phyloP scores from a whole-genome alignment of 805 yeast species.

The Metschnikowia koreensis region DNA sequence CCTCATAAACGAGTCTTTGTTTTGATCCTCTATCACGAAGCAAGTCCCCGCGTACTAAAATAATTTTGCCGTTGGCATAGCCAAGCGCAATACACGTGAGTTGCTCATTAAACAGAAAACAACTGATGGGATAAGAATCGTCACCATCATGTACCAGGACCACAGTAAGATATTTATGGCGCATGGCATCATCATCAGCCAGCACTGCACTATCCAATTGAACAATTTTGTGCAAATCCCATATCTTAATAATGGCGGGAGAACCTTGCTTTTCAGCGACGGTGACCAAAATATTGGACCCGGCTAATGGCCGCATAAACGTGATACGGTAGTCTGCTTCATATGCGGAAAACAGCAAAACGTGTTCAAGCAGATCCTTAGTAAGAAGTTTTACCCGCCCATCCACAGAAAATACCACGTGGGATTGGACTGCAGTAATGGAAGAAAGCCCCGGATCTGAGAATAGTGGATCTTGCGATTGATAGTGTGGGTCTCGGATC shows the following conservation, averaged over 20 bases:
- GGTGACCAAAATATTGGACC: constrained; percentile 58
- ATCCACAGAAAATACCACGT: constrained; percentile 59
- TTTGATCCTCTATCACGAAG: constrained; percentile 86
- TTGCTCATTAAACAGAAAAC: constrained; percentile 52
- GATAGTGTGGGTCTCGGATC: constrained; percentile 75
- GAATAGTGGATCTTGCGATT: constrained; percentile 61
- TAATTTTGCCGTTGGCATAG: constrained; percentile 78
- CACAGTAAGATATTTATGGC: constrained; percentile 53
- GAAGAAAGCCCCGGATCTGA: constrained; percentile 76
- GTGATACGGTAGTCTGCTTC: constrained; percentile 58
- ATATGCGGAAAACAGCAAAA: constrained; percentile 58
- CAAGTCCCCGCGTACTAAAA: constrained; percentile 83
- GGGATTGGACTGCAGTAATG: constrained; percentile 54
- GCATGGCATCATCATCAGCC: constrained; percentile 16
- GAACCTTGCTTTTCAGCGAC: constrained; percentile 73
- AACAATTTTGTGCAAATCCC: constrained; percentile 62
- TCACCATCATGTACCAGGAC: constrained; percentile 67
- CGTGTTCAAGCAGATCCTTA: constrained; percentile 45
- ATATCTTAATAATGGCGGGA: constrained; percentile 66
- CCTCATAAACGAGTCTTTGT: constrained; percentile 75
- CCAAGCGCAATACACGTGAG: constrained; percentile 72
- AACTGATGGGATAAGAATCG: constrained; percentile 76
- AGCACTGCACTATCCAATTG: constrained; percentile 19
- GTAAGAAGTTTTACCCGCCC: constrained; percentile 54
- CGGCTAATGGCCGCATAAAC: constrained; percentile 47